Percentiles rank a stretch among this genome's conserved stretches.
phyloP scores from a whole-genome alignment of 1,139 yeast genomes.

The Yamadazyma epiphylla region DNA sequence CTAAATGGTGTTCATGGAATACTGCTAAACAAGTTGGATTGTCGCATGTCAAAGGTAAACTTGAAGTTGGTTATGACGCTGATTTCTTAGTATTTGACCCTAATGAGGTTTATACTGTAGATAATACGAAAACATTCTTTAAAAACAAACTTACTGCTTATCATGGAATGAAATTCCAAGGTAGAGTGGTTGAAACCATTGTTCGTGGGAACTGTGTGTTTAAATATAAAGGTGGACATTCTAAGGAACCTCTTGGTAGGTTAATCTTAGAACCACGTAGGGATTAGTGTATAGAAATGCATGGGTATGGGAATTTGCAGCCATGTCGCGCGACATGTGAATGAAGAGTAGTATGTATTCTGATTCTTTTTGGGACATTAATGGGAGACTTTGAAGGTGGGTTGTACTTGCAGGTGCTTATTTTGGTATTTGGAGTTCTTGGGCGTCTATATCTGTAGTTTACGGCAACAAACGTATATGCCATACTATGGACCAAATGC shows the following conservation, averaged over 20 bases:
- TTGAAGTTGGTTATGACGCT: constrained; percentile 76
- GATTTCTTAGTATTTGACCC: constrained; percentile 83
- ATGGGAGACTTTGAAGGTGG: too few species aligned
- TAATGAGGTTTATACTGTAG: constrained; percentile 48
- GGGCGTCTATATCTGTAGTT: too few species aligned
- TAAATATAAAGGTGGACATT: constrained; percentile 54
- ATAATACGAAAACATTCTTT: constrained; percentile 60
- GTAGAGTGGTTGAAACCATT: constrained; percentile 74
- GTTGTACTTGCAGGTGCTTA: too few species aligned
- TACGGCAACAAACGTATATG: too few species aligned
- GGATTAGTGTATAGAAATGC: too few species aligned
- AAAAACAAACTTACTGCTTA: constrained; percentile 88
- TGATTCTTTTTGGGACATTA: too few species aligned
- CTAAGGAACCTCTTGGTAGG: constrained; percentile 52
- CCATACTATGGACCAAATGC: too few species aligned
- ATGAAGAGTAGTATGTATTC: too few species aligned
- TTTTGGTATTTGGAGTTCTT: too few species aligned
- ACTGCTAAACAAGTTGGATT: constrained; percentile 87
- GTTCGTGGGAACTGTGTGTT: constrained; percentile 72
- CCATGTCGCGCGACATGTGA: too few species aligned
- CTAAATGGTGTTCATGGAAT: constrained; percentile 74
- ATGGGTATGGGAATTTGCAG: too few species aligned
- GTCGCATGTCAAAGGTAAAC: constrained; percentile 64
- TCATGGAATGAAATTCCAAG: constrained; percentile 63
- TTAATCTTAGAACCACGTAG: constrained; percentile 57